Evolutionary conservation across 2,329 filamentous ascomycete species (phyloP).

Genomic region (Colletotrichum echinochloae): DNA sequence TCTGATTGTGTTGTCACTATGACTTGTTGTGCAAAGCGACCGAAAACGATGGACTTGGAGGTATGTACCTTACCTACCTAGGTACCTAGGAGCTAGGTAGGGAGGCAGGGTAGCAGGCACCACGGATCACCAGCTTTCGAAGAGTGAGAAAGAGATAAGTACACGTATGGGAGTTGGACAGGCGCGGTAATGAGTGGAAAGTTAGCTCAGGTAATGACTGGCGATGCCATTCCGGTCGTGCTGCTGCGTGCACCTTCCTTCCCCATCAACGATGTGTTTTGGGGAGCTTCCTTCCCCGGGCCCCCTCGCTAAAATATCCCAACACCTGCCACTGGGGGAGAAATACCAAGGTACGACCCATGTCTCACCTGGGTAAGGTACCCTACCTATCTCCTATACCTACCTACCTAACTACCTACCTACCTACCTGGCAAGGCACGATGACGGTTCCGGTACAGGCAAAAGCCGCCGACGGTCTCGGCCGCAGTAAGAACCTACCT

Average conservation of each 20-base stretch:
- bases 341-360: too few relatives aligned
- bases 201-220: too few relatives aligned
- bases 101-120: conserved; percentile 18
- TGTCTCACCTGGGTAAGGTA: too few relatives aligned
- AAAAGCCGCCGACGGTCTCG: background rate
- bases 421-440: too few relatives aligned
- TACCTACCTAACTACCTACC: too few relatives aligned
- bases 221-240: conserved; percentile 9
- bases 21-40: background rate
- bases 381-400: too few relatives aligned
- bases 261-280: background rate
- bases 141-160: background rate
- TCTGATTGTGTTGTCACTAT: too few relatives aligned
- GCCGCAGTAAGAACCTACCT: background rate
- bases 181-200: too few relatives aligned
- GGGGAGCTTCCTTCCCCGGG: background rate
- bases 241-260: conserved; percentile 3
- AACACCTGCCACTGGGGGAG: background rate
- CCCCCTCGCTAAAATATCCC: background rate
- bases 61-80: too few relatives aligned
- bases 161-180: background rate
- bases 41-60: conserved; percentile 16
- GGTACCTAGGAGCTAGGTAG: too few relatives aligned
- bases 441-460: background rate
- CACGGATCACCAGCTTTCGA: background rate